A percentile compares a stretch with the other conserved stretches of the same genome.
Conservation (phyloP, 78 protist species). For the Dictyostelium purpureum region DNA sequence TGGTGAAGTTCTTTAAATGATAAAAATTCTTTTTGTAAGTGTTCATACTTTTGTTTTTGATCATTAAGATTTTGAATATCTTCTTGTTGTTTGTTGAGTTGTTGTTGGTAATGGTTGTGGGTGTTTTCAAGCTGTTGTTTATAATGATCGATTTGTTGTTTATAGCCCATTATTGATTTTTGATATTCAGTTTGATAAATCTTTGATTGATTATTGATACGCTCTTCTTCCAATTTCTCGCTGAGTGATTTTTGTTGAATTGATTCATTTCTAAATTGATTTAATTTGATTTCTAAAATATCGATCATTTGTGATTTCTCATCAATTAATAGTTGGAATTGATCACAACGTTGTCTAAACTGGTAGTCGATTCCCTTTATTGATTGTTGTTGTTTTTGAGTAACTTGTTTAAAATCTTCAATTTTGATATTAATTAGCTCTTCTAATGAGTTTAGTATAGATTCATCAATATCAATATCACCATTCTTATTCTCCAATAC, state of each 20-base stretch:
- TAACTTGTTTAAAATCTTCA: neutral
- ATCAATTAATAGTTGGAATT: neutral
- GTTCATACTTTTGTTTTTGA: neutral
- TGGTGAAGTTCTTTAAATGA: neutral
- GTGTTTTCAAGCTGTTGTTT: neutral
- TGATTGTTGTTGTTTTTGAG: neutral
- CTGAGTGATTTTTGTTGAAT: neutral
- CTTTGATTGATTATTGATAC: too few relatives aligned
- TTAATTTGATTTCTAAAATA: neutral
- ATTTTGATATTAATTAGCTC: neutral
- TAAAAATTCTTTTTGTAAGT: neutral
- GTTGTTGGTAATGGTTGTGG: neutral
- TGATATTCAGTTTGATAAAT: neutral
- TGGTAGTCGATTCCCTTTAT: neutral
- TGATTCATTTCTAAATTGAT: neutral
- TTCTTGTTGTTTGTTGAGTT: neutral
- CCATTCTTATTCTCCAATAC: too few relatives aligned
- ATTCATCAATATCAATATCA: neutral
- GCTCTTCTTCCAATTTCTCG: too few relatives aligned
- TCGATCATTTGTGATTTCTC: neutral
- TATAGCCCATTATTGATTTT: neutral
- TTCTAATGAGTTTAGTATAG: neutral
- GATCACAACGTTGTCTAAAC: neutral
- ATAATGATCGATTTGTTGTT: neutral
- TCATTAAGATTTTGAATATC: too few relatives aligned